A percentile compares a stretch with the other conserved stretches of the same genome.
phyloP scores from a whole-genome alignment of 768 basidiomycete genomes.

The Pseudohyphozyma bogoriensis region DNA sequence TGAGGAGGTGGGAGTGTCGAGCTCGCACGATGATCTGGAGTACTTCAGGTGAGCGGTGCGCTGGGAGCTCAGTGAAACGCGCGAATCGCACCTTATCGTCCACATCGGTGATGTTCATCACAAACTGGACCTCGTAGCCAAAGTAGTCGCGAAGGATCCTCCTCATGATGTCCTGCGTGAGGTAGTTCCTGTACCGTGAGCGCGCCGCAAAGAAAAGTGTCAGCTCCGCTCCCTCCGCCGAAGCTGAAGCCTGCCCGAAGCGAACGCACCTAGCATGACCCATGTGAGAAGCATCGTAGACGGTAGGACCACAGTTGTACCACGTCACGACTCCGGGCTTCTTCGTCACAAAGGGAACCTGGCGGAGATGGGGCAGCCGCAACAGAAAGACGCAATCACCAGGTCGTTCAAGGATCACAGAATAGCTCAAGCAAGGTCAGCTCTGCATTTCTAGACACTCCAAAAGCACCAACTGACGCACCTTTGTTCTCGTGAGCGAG shows the following conservation, averaged over 20 bases:
- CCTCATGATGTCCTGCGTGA: slow-evolving; percentile 83
- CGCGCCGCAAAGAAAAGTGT: too few relatives aligned
- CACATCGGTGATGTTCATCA: slow-evolving; percentile 98
- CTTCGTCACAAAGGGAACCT: slow-evolving; percentile 30
- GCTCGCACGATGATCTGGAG: slow-evolving; percentile 83
- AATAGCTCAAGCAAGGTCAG: background rate
- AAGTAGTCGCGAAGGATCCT: slow-evolving; percentile 91
- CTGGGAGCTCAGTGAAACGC: background rate
- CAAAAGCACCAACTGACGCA: slow-evolving; percentile 35
- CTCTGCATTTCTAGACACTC: background rate
- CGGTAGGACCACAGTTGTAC: slow-evolving; percentile 99
- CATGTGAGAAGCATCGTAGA: slow-evolving; percentile 97
- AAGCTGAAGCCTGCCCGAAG: too few relatives aligned
- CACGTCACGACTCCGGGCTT: slow-evolving; percentile 56
- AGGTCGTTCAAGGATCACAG: slow-evolving; percentile 48
- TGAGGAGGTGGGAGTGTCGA: slow-evolving; percentile 49
- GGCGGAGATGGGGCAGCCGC: slow-evolving; percentile 45
- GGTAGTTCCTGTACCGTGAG: slow-evolving; percentile 78
- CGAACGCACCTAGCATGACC: slow-evolving; percentile 84
- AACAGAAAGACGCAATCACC: background rate
- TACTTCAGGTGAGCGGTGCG: too few relatives aligned
- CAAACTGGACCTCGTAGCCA: slow-evolving; percentile 93
- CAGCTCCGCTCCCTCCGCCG: background rate
- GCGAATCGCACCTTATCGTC: slow-evolving; percentile 75
- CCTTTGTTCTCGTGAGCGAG: slow-evolving; percentile 84